Base-by-base conservation (phyloP, 1,284 basidiomycete species). In the Phellopilus nigrolimitatus region DNA sequence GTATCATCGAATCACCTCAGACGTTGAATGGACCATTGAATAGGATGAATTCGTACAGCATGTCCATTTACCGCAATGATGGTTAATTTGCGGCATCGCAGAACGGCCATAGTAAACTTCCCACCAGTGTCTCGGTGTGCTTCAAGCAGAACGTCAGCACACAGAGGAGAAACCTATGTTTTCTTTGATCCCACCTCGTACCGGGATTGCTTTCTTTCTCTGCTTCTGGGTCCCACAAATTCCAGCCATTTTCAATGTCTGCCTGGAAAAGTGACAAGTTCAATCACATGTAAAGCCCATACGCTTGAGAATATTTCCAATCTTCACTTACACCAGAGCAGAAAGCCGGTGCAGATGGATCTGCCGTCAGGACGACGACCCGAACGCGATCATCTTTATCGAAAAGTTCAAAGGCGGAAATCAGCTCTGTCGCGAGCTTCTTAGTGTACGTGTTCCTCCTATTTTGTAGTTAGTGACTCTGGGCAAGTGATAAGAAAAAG, bases 11-110 rank as follows among this genome's bases (percentile, higher is more conserved):
- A 6, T 12, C 34, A 3, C 21, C 8, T 31, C 15, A 6, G 10
- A 21, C 3, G 12, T 28, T 10, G n/a, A n/a, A n/a, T n/a, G n/a
- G n/a, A n/a, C n/a, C n/a, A n/a, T n/a, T n/a, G n/a, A n/a, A n/a
- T n/a, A n/a, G n/a, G 21, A 2, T 36, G n/a, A 9, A 22, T 28
- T 62, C 73, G 27, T 59, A 76, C 78, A n/a, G 77, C 77, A 61
- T 78, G 75, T 0, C 79, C 78, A 55, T 81, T 79, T 21, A 80
- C 74, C 3, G 78, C 77, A 37, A 69, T 69, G 37, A 80, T 76
- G 7, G 79, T 80, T 27, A 81, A 69, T 59, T 81, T 81, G 46
- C 76, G 71, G 62, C 77, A 80, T 1, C 70, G 70, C 49, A 74
- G 71, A 46, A 80, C 72, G 8, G 71, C 68, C 44, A 80, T 58